Percentiles rank a stretch among this genome's conserved stretches.
Evolutionary conservation across 2,329 filamentous ascomycete species (phyloP).

Genomic region (Penicillium sp.): DNA sequence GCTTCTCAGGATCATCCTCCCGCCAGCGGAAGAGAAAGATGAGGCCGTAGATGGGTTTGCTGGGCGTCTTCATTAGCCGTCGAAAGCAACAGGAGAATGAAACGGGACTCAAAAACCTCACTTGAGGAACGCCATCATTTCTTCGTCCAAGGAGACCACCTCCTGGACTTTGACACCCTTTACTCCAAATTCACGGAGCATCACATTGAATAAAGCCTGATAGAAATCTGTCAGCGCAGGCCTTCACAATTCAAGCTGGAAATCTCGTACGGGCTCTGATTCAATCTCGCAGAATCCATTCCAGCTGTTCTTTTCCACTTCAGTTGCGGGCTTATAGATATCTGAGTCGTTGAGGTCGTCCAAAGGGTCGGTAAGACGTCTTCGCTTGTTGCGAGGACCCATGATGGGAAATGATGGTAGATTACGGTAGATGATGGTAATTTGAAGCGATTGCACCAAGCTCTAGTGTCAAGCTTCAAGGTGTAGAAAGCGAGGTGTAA

Average conservation of each 20-base stretch:
- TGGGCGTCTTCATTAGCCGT: constrained; percentile 36
- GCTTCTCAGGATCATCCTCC: constrained; percentile 57
- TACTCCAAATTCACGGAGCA: constrained; percentile 78
- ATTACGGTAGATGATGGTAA: constrained; percentile 34
- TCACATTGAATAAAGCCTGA: constrained; percentile 81
- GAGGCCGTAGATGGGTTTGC: constrained; percentile 77
- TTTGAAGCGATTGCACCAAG: not conserved
- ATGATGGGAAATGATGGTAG: constrained; percentile 25
- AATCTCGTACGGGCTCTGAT: constrained; percentile 73
- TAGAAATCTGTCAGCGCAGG: not conserved
- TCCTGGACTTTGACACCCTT: constrained; percentile 74
- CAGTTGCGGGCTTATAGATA: constrained; percentile 37
- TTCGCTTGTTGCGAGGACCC: constrained; percentile 36
- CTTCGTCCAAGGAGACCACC: constrained; percentile 71
- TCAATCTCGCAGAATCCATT: constrained; percentile 70
- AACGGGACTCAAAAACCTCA: constrained; percentile 42
- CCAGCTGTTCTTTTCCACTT: constrained; percentile 48
- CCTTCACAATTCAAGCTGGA: not conserved
- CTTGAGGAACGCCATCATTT: constrained; percentile 65
- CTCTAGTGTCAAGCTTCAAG: not conserved
- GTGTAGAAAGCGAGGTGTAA: not conserved
- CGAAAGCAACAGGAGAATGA: not conserved
- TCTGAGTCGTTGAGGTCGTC: constrained; percentile 30
- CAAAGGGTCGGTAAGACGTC: constrained; percentile 29
- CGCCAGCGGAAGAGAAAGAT: constrained; percentile 83